Base-by-base conservation (phyloP, 805 yeast species). In the Pichia paraexigua region DNA sequence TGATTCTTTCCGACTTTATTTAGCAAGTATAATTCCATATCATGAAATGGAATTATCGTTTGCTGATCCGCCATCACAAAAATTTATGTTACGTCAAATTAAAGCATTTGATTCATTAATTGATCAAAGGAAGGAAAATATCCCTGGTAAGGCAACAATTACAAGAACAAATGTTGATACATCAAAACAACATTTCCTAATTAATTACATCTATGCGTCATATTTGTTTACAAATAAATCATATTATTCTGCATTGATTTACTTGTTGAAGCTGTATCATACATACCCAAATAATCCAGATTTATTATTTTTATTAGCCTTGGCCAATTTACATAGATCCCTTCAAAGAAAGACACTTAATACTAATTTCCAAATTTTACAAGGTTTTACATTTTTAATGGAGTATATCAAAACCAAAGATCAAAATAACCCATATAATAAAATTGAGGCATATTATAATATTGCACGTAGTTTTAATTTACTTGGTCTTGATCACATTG, bases 331-430 rank as follows among this genome's bases (percentile, higher is more conserved):
- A 24, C 97, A 92, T 60, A 76, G 98, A 43, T 86, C 97, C 0
- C 84, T 91, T 82, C 98, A 94, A 67, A 75, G 99, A 55, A 80
- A 87, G 53, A 84, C 96, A 5, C 75, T 83, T 8, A 87, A 89
- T 64, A 79, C 97, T 51, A 97, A 92, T 61, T 74, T 86, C 52
- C 97, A 91, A 62, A 73, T 94, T 22, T 70, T 94, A 1, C 97
- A 94, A 62, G 97, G 97, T 0, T 69, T 94, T 45, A 80, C 91
- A 51, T 90, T 79, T 60, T 63, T 94, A 54, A 67, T 78, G 62
- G 94, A 88, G 58, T 94, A 94, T 60, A 73, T 74, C 41, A 80
- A 78, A 18, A 57, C 68, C 4, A 64, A 66, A 8, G 67, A 66
- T 45, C 58, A 66, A 1, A 65, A 58, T 4, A 62, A 63, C 15